Base-by-base conservation (phyloP, 106 monocot genomes). In the Triglochin maritima region DNA sequence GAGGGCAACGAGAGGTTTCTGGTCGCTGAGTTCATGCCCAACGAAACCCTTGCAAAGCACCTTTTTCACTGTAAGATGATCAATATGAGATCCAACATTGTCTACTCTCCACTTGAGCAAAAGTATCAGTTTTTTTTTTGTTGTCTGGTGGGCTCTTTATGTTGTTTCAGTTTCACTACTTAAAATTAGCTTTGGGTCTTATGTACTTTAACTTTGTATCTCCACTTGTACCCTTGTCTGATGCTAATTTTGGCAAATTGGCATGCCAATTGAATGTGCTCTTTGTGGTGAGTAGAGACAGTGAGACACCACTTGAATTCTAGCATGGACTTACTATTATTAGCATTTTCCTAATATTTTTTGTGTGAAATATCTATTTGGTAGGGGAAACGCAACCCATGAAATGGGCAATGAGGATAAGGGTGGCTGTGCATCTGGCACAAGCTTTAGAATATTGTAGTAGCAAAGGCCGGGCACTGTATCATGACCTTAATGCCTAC, bases 401-500 rank as follows among this genome's bases (percentile, higher is more conserved):
- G 83, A 83, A 64, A 49, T 93, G 85, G 92, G 71, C 85, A 46
- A 88, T 93, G 88, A 82, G 88, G 65, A 75, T 86, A 55, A 79
- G 88, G 68, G 92, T 86, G 48, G 85, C 85, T 1, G 46, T 93
- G 12, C 73, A 78, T 68, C 68, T 93, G 14, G 87, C 92, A 4
- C 88, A 79, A 58, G 85, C 85, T 0, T 66, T 93, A 69, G 87
- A 93, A 44, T 86, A 88, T 72, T 93, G 92, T 64, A 80, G 72
- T 54, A 83, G 72, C 65, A 76, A 56, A 77, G 89, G 89, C n/a
- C 70, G 86, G 6, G 70, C 79, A 3, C 65, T 89, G 45, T 89
- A 86, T 64, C 89, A 89, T 50, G 86, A 89, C 68, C 86, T 89
- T 63, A 83, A 89, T 83, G 89, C 86, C 0, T 86, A 89, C 60